These are phyloP conservation scores for Viridothelium virens DNA, from an alignment of 495 filamentous ascomycete genomes.

Conservation along the genomic window DNA sequence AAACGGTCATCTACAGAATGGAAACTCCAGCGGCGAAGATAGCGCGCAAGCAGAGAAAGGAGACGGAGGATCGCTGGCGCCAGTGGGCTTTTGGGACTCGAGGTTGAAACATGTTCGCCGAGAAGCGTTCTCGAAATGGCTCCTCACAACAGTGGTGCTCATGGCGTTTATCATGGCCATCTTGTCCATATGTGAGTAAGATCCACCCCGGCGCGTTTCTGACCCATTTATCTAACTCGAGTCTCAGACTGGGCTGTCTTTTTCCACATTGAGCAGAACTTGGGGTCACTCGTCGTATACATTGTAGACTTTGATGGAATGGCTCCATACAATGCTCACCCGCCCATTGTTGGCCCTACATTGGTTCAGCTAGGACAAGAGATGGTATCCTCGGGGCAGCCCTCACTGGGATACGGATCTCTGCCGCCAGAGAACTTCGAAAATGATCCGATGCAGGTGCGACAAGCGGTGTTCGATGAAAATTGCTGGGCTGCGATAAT, in stretches of 20 bases:
- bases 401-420: conserved; percentile 19
- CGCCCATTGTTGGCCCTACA: conserved; percentile 27
- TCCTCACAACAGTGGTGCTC: conserved; percentile 21
- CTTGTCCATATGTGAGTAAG: conserved; percentile 21
- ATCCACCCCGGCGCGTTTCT: neutral
- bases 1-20: neutral
- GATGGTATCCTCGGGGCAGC: conserved; percentile 15
- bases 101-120: conserved; percentile 21
- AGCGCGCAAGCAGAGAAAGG: conserved; percentile 5
- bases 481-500: conserved; percentile 58
- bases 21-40: neutral
- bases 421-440: conserved; percentile 44
- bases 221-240: neutral
- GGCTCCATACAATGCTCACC: conserved; percentile 24
- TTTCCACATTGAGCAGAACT: conserved; percentile 21
- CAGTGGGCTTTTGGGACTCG: conserved; percentile 25
- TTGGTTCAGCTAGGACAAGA: conserved; percentile 20
- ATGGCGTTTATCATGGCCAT: conserved; percentile 25
- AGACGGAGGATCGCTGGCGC: neutral
- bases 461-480: conserved; percentile 54
- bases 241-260: conserved; percentile 24
- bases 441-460: conserved; percentile 52
- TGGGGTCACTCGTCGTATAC: conserved; percentile 23
- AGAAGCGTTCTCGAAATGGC: conserved; percentile 24
- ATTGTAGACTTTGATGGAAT: conserved; percentile 30